Percentiles rank a stretch among this genome's conserved stretches.
Evolutionary conservation across 2,329 filamentous ascomycete species (phyloP).

Genomic region (Pseudogymnoascus sp.): DNA sequence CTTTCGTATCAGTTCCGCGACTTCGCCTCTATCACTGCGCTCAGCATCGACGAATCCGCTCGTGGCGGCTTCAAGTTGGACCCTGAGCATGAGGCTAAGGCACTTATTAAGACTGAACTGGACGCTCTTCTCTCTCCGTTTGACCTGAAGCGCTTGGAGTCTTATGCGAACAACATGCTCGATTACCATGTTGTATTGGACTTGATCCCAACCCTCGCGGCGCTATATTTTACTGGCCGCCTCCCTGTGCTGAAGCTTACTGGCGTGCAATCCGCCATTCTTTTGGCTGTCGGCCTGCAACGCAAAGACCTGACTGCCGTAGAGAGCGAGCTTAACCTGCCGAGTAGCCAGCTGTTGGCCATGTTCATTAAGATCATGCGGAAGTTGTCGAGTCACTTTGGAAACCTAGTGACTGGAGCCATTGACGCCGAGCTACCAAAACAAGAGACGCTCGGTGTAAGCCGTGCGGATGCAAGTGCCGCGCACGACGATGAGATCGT

Average conservation of each 20-base stretch:
- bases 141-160: conserved; percentile 89
- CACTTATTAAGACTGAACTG: conserved; percentile 66
- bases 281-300: conserved; percentile 87
- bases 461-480: conserved; percentile 49
- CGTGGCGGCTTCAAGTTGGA: conserved; percentile 63
- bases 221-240: conserved; percentile 75
- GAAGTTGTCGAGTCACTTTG: conserved; percentile 76
- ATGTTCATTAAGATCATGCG: conserved; percentile 97
- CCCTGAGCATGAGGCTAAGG: conserved; percentile 40
- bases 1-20: conserved; percentile 86
- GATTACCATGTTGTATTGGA: conserved; percentile 98
- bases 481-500: conserved; percentile 63
- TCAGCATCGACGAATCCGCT: conserved; percentile 84
- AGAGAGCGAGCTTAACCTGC: conserved; percentile 68
- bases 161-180: conserved; percentile 92
- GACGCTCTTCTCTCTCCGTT: conserved; percentile 78
- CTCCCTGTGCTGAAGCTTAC: conserved; percentile 62
- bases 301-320: conserved; percentile 77
- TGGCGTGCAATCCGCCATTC: conserved; percentile 76
- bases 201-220: conserved; percentile 73
- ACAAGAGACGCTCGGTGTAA: conserved; percentile 49
- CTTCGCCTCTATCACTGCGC: conserved; percentile 69
- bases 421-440: conserved; percentile 59
- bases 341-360: conserved; percentile 72
- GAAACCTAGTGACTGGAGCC: conserved; percentile 63